These are phyloP conservation scores for Populus tomentosa DNA, from an alignment of 441 rosid species.

Conservation along the genomic window DNA sequence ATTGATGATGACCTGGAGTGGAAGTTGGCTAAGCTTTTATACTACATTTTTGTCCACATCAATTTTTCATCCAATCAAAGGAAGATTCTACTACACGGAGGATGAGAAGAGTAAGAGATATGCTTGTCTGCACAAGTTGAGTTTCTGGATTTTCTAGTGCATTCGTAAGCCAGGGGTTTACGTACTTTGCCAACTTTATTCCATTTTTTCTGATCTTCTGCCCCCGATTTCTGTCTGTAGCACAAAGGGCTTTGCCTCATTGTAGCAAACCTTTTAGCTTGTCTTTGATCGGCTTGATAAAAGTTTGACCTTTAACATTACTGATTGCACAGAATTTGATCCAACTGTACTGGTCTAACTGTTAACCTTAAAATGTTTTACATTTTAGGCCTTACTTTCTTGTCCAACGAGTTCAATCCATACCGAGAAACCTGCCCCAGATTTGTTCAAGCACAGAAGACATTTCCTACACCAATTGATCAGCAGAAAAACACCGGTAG, in stretches of 20 bases:
- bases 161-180: too few relatives aligned
- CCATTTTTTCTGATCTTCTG: too few relatives aligned
- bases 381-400: constrained; percentile 49
- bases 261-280: too few relatives aligned
- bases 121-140: not conserved
- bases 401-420: constrained; percentile 63
- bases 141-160: not conserved
- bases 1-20: too few relatives aligned
- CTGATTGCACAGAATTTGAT: not conserved
- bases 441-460: constrained; percentile 48
- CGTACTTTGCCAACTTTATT: too few relatives aligned
- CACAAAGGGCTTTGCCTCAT: too few relatives aligned
- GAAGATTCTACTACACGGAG: not conserved
- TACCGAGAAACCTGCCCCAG: constrained; percentile 48
- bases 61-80: not conserved
- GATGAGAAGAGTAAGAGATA: not conserved
- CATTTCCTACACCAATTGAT: constrained; percentile 52
- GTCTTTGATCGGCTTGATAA: too few relatives aligned
- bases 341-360: not conserved
- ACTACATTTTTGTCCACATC: not conserved
- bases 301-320: too few relatives aligned
- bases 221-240: too few relatives aligned
- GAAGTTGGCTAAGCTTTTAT: not conserved
- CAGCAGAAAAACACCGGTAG: constrained; percentile 45
- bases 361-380: constrained; percentile 11